Conservation (phyloP, 2,329 filamentous ascomycete genomes). For the Colletotrichum scovillei region DNA sequence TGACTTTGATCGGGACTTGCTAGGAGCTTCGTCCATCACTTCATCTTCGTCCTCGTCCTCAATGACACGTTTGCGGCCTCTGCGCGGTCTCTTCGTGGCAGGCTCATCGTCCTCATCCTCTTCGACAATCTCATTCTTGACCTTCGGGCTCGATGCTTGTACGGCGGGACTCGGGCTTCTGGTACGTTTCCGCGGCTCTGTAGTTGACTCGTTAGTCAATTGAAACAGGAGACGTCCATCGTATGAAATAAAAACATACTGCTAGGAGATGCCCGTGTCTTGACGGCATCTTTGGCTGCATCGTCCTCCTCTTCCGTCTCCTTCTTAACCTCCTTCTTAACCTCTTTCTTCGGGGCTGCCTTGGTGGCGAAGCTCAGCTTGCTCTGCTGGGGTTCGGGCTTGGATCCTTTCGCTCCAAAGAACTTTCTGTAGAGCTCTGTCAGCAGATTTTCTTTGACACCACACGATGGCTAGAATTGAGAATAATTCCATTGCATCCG, state of each 20-base stretch:
- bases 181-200: conserved; percentile 60
- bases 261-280: conserved; percentile 50
- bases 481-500: not conserved
- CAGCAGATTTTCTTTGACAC: not conserved
- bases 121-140: conserved; percentile 50
- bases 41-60: conserved; percentile 64
- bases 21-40: conserved; percentile 48
- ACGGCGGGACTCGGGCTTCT: conserved; percentile 42
- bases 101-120: conserved; percentile 70
- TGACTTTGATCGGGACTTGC: conserved; percentile 37
- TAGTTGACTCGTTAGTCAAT: not conserved
- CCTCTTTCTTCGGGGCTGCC: conserved; percentile 44
- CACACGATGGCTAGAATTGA: not conserved
- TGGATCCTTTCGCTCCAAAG: conserved; percentile 76
- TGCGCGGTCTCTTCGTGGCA: conserved; percentile 67
- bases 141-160: conserved; percentile 39
- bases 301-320: conserved; percentile 44
- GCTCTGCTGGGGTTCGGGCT: conserved; percentile 75
- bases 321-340: conserved; percentile 45
- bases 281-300: conserved; percentile 41
- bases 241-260: not conserved
- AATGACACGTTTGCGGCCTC: conserved; percentile 54
- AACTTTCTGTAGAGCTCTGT: conserved; percentile 75
- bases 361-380: conserved; percentile 81
- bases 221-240: not conserved